A percentile compares a stretch with the other conserved stretches of the same genome.
phyloP scores from a whole-genome alignment of 768 basidiomycete species.

The Pisolithus tinctorius region DNA sequence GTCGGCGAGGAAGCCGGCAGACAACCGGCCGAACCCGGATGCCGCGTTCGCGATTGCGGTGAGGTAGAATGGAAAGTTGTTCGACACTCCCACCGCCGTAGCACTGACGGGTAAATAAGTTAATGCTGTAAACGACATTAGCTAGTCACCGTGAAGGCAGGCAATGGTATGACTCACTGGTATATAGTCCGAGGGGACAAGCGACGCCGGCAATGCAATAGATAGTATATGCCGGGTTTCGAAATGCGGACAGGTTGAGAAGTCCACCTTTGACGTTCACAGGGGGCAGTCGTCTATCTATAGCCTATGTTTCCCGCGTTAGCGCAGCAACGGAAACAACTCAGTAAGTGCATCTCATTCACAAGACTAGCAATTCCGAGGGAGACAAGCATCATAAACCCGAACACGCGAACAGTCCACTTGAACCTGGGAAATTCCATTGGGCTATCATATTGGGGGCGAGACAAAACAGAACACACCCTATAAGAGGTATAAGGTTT shows the following conservation, averaged over 20 bases:
- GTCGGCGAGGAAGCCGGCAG: constrained; percentile 49
- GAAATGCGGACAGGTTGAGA: too few species aligned
- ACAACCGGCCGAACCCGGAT: constrained; percentile 29
- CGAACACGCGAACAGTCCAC: constrained; percentile 72
- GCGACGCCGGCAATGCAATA: constrained; percentile 54
- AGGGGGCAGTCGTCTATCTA: constrained; percentile 39
- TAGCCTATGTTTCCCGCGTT: constrained; percentile 12
- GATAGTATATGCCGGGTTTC: constrained; percentile 10
- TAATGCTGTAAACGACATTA: too few species aligned
- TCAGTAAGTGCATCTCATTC: constrained; percentile 10
- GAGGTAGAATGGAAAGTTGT: too few species aligned
- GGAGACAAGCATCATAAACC: constrained; percentile 49
- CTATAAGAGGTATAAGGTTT: constrained; percentile 25
- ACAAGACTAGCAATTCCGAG: constrained; percentile 53
- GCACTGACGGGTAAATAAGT: constrained; percentile 12
- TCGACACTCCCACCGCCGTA: too few species aligned
- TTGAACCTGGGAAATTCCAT: constrained; percentile 42
- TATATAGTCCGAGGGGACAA: constrained; percentile 65
- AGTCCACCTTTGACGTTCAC: too few species aligned
- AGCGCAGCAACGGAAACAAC: too few species aligned
- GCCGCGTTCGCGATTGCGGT: too few species aligned
- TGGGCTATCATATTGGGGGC: constrained; percentile 41
- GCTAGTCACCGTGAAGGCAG: too few species aligned
- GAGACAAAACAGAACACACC: constrained; percentile 31
- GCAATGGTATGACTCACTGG: constrained; percentile 32